phyloP scores from a whole-genome alignment of 352 stramenopile species.

The Pythium brachiatum region DNA sequence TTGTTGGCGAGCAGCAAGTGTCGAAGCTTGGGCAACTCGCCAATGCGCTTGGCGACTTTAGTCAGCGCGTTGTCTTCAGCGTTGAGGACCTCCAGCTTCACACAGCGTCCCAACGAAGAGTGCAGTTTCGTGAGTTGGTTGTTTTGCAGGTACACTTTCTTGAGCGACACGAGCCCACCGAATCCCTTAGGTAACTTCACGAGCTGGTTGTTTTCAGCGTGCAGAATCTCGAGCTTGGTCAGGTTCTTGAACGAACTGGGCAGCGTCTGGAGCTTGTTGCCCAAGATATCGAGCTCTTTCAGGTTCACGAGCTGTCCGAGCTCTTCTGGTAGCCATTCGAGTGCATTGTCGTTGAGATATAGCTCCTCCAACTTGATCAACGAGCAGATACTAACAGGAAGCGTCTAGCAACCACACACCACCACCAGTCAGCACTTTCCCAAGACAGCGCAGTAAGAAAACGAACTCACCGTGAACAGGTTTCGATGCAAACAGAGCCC shows the following conservation, averaged over 20 bases:
- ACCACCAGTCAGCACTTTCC: not conserved
- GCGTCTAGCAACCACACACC: conserved; percentile 24
- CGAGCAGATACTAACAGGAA: conserved; percentile 63
- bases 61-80: conserved; percentile 77
- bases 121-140: conserved; percentile 82
- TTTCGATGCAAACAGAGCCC: conserved; percentile 85
- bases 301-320: conserved; percentile 74
- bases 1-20: conserved; percentile 87
- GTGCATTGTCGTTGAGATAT: conserved; percentile 77
- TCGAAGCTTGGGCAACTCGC: conserved; percentile 70
- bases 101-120: conserved; percentile 68
- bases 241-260: conserved; percentile 70
- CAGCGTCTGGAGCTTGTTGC: conserved; percentile 64
- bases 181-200: conserved; percentile 77
- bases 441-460: not conserved
- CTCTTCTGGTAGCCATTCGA: conserved; percentile 66
- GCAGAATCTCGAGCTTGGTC: conserved; percentile 72
- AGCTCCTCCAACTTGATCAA: conserved; percentile 77
- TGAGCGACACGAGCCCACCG: conserved; percentile 55
- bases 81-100: conserved; percentile 81
- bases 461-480: conserved; percentile 45
- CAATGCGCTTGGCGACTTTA: conserved; percentile 86
- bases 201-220: conserved; percentile 76
- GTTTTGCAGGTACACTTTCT: conserved; percentile 84
- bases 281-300: conserved; percentile 68